phyloP scores from a whole-genome alignment of 441 rosid genomes.

The Pelargonium cotyledonis region DNA sequence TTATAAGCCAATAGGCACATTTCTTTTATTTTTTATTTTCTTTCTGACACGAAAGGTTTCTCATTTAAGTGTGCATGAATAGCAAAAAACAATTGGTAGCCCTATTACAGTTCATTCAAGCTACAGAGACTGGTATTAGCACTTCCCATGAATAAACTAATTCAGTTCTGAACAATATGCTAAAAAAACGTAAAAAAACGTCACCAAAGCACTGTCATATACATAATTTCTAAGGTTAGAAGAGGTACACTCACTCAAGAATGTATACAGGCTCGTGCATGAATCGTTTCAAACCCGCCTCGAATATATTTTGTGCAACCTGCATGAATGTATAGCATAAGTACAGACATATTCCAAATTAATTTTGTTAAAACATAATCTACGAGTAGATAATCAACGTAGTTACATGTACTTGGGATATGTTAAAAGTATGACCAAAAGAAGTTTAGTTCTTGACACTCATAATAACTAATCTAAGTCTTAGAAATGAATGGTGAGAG shows the following conservation, averaged over 20 bases:
- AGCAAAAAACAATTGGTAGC: not conserved
- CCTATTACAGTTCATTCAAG: not conserved
- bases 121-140: not conserved
- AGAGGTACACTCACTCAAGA: constrained; percentile 62
- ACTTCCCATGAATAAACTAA: not conserved
- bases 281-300: constrained; percentile 83
- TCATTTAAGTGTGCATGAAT: not conserved
- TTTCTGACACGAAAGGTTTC: not conserved
- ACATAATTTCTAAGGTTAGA: constrained; percentile 10
- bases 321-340: constrained; percentile 33
- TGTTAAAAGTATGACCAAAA: not conserved
- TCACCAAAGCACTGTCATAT: constrained; percentile 11
- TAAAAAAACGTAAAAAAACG: constrained; percentile 8
- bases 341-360: constrained; percentile 6
- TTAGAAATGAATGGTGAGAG: not conserved
- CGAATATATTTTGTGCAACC: constrained; percentile 88
- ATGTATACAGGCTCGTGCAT: constrained; percentile 94
- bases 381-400: not conserved
- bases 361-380: not conserved
- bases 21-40: not conserved
- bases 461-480: constrained; percentile 1
- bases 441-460: not conserved
- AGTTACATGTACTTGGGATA: not conserved
- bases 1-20: not conserved
- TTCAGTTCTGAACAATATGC: not conserved